Evolutionary conservation across 345 rosid genomes (phyloP).

Genomic region (Salix koriyanagi): DNA sequence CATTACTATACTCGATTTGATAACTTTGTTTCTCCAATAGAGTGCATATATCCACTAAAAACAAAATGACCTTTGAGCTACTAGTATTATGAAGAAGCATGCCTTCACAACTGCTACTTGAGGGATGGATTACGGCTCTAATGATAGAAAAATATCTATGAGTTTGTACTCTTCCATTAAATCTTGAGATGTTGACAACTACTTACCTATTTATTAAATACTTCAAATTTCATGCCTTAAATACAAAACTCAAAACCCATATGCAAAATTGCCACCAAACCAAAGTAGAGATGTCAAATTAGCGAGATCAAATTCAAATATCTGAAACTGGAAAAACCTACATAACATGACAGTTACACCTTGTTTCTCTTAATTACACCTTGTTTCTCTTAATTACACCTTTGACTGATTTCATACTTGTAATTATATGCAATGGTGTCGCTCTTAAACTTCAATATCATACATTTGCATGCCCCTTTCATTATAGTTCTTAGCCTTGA

Average conservation of each 20-base stretch:
- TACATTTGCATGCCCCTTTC: too few species aligned
- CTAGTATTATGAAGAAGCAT: background rate
- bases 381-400: too few species aligned
- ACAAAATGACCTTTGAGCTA: background rate
- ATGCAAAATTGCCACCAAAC: background rate
- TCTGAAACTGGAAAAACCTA: background rate
- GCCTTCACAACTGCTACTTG: background rate
- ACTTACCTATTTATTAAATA: slow-evolving; percentile 11
- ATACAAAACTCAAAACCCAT: background rate
- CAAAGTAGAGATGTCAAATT: background rate
- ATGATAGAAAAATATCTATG: slow-evolving; percentile 10
- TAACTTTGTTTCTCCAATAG: background rate
- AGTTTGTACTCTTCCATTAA: background rate
- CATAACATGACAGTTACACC: too few species aligned
- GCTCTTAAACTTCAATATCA: too few species aligned
- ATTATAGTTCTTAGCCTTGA: too few species aligned
- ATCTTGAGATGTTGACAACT: slow-evolving; percentile 3
- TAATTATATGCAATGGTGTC: too few species aligned
- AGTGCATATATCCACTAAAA: slow-evolving; percentile 7
- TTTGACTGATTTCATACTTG: too few species aligned
- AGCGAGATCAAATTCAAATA: background rate
- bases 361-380: too few species aligned
- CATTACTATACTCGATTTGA: slow-evolving; percentile 9
- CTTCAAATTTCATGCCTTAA: slow-evolving; percentile 12
- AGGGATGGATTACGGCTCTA: background rate